Percentiles rank a stretch among this genome's conserved stretches.
These are phyloP conservation scores for Fusarium albosuccineum DNA, from an alignment of 2,329 filamentous ascomycete species.

Conservation along the genomic window DNA sequence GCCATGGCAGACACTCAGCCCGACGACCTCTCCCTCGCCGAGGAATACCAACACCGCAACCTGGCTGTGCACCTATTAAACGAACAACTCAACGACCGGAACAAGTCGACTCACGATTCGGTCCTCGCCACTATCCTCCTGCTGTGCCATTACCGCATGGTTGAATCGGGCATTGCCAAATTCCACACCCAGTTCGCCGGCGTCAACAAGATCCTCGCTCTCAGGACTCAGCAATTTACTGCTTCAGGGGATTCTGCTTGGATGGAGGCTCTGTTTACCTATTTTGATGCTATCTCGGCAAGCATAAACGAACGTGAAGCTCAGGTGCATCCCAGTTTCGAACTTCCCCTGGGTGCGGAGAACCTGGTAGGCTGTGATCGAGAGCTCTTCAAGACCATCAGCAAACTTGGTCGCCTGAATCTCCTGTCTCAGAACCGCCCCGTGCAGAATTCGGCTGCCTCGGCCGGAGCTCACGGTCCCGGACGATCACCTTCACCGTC, in stretches of 20 bases:
- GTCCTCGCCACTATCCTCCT: slow-evolving; percentile 89
- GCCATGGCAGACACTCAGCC: slow-evolving; percentile 61
- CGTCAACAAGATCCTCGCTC: slow-evolving; percentile 87
- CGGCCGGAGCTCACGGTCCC: slow-evolving; percentile 24
- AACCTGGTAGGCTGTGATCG: slow-evolving; percentile 91
- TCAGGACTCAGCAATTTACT: slow-evolving; percentile 68
- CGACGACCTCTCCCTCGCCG: slow-evolving; percentile 77
- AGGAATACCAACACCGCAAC: slow-evolving; percentile 85
- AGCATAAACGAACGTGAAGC: slow-evolving; percentile 93
- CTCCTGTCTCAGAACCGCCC: slow-evolving; percentile 79
- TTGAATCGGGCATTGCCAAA: slow-evolving; percentile 91
- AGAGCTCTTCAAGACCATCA: slow-evolving; percentile 86
- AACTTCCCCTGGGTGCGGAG: slow-evolving; percentile 74
- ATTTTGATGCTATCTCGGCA: slow-evolving; percentile 93
- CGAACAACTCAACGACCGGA: slow-evolving; percentile 81
- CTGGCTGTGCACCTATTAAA: slow-evolving; percentile 87
- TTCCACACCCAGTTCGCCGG: slow-evolving; percentile 95
- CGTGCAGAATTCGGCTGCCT: slow-evolving; percentile 56
- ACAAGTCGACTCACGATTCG: slow-evolving; percentile 83
- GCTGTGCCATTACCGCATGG: slow-evolving; percentile 92
- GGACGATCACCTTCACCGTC: slow-evolving; percentile 55
- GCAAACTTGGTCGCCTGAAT: slow-evolving; percentile 86
- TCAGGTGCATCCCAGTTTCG: slow-evolving; percentile 78
- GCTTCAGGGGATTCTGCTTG: slow-evolving; percentile 80
- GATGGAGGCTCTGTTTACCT: slow-evolving; percentile 94